Evolutionary conservation across 176 grass and related monocot species (phyloP).

Genomic region (Musa troglodytarum): DNA sequence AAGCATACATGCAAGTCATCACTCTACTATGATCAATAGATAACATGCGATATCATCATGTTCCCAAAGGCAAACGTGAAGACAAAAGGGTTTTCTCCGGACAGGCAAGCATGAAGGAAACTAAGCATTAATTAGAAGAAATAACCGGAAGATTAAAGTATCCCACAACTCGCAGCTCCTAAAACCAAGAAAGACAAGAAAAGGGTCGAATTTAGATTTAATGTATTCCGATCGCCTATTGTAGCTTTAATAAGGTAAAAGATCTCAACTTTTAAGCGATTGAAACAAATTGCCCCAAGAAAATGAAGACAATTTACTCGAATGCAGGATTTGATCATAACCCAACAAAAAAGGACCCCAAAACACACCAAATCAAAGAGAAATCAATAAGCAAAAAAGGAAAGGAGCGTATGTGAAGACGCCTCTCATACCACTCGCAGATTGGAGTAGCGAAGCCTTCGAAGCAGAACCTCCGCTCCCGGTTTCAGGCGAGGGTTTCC

Average conservation of each 20-base stretch:
- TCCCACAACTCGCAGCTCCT: not conserved
- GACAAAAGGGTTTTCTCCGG: not conserved
- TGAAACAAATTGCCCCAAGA: not conserved
- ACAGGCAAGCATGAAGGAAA: not conserved
- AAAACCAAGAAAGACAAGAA: not conserved
- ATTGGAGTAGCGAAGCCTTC: slow-evolving; percentile 30
- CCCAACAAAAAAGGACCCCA: not conserved
- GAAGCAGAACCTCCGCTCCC: slow-evolving; percentile 24
- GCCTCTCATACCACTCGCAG: slow-evolving; percentile 22
- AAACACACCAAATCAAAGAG: not conserved
- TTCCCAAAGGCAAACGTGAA: not conserved
- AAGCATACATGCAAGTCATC: not conserved
- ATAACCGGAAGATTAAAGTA: not conserved
- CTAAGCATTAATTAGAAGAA: not conserved
- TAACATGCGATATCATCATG: not conserved
- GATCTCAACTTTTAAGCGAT: not conserved
- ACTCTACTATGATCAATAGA: not conserved
- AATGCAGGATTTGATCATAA: not conserved
- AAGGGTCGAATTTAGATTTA: not conserved
- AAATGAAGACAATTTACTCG: not conserved
- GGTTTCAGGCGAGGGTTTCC: slow-evolving; percentile 18
- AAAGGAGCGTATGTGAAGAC: not conserved
- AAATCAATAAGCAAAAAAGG: not conserved
- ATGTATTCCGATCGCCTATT: not conserved
- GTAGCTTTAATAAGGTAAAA: not conserved